Evolutionary conservation across 306 rosid species (phyloP), one percentile per base, ranked within the genome.

Genomic region (Vigna mungo): DNA sequence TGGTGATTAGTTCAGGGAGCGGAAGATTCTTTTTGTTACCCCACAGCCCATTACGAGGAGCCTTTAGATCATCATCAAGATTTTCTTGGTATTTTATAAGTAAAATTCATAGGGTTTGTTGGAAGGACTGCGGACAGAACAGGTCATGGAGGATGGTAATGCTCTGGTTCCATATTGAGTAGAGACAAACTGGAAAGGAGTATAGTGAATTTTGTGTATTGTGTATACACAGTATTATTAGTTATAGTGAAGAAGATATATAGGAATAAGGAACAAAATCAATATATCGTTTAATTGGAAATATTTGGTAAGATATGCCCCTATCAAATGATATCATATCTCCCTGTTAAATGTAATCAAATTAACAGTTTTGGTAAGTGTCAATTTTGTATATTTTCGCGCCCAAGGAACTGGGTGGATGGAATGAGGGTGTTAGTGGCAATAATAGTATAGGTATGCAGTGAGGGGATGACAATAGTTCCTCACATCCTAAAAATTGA

Each of bases 51-150:
- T 30, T 43, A 18, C 60, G 32, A 5, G 51, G 41, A 65, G 44
- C 61, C 53, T 66, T 55, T 65, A 34, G 69, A 48, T 21, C 66
- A 66, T 21, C n/a, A 14, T 74, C 67, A 18, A 68, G 36, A 60
- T 73, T 54, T 62, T 20, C 60, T 63, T 1, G 15, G 46, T 58
- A 12, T 53, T 72, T 20, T 72, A 34, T 30, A 10, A 37, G 73
- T 20, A 16, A 37, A 51, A 43, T 6, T 20, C 9, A 39, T 71
- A 17, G 58, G 59, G 39, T 36, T 36, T 36, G 39, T 36, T 36
- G 39, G 6, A 36, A 36, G 39, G 39, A 36, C 39, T 36, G 6
- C 8, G 6, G 8, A 36, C 39, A 36, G 6, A 36, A 36, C 9
- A 5, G 39, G 8, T 36, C 39, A 36, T 36, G 39, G 37, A 34